A percentile compares a stretch with the other conserved stretches of the same genome.
These are phyloP conservation scores for Pleurotus salmoneostramineus DNA, from an alignment of 768 basidiomycete species.

Conservation along the genomic window DNA sequence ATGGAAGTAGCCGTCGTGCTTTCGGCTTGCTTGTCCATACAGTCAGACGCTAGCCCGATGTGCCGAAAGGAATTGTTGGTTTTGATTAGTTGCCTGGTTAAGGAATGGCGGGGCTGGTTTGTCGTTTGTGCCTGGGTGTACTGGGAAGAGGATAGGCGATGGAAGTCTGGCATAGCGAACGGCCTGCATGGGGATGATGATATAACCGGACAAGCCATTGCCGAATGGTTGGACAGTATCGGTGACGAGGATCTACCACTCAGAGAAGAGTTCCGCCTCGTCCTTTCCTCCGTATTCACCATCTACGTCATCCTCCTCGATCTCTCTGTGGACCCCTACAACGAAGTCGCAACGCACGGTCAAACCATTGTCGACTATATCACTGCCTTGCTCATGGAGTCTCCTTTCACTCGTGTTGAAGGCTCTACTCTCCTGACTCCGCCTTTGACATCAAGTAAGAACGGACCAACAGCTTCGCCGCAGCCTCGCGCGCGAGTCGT, in stretches of 20 bases:
- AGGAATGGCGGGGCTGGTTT: conserved; percentile 96
- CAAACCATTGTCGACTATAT: conserved; percentile 92
- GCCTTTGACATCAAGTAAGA: conserved; percentile 36
- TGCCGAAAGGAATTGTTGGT: conserved; percentile 92
- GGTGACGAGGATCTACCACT: conserved; percentile 54
- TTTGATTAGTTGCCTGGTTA: conserved; percentile 87
- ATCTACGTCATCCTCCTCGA: conserved; percentile 87
- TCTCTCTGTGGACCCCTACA: conserved; percentile 88
- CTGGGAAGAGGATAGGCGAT: conserved; percentile 84
- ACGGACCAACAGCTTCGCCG: conserved; percentile 24
- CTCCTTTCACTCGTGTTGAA: conserved; percentile 77
- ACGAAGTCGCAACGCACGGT: conserved; percentile 88
- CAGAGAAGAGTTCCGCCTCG: conserved; percentile 75
- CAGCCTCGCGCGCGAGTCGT: conserved; percentile 38
- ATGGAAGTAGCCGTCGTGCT: conserved; percentile 93
- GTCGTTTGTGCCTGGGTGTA: conserved; percentile 96
- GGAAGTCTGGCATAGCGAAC: conserved; percentile 39
- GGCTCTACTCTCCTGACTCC: conserved; percentile 57
- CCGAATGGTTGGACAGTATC: conserved; percentile 75
- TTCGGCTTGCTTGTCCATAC: conserved; percentile 81
- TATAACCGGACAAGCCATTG: conserved; percentile 63
- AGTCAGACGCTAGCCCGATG: conserved; percentile 95
- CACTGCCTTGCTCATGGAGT: conserved; percentile 84
- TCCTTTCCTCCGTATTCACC: conserved; percentile 91
- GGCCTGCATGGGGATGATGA: conserved; percentile 59